These are phyloP conservation scores for Psidium friedrichsthalianum DNA, from an alignment of 345 rosid genomes.

Conservation along the genomic window DNA sequence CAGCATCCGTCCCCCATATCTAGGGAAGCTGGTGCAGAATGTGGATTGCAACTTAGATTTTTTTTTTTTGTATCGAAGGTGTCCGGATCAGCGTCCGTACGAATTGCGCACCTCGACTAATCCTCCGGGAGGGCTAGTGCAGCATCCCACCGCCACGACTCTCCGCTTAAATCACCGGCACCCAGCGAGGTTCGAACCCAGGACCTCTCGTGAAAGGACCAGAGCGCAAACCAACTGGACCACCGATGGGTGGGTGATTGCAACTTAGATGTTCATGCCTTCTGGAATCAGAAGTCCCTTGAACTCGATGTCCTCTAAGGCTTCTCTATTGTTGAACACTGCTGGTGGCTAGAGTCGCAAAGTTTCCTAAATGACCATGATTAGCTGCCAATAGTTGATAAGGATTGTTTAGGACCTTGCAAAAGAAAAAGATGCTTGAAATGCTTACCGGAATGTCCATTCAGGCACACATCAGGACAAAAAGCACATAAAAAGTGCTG, in stretches of 20 bases:
- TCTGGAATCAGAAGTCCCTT: constrained; percentile 22
- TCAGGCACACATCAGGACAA: background rate
- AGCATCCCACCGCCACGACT: too few species aligned
- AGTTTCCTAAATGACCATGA: constrained; percentile 23
- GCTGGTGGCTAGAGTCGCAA: constrained; percentile 26
- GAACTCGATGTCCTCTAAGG: constrained; percentile 15
- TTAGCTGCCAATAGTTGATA: constrained; percentile 8
- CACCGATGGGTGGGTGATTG: too few species aligned
- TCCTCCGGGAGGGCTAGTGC: too few species aligned
- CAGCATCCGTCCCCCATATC: constrained; percentile 29
- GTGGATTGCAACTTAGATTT: too few species aligned
- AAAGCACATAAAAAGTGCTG: too few species aligned
- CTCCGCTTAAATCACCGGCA: too few species aligned
- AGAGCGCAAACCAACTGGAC: too few species aligned
- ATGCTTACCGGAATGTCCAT: background rate
- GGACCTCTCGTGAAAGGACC: too few species aligned
- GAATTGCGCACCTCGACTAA: too few species aligned
- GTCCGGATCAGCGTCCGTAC: too few species aligned
- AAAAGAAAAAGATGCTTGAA: background rate
- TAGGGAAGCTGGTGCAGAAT: constrained; percentile 16
- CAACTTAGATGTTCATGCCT: constrained; percentile 16
- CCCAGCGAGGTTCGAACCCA: too few species aligned
- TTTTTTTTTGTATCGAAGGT: too few species aligned
- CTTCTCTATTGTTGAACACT: constrained; percentile 6
- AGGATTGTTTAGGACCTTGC: background rate